Evolutionary conservation across 331 rosid genomes (phyloP), one percentile per base, ranked within the genome.

Genomic region (Telfairia occidentalis): DNA sequence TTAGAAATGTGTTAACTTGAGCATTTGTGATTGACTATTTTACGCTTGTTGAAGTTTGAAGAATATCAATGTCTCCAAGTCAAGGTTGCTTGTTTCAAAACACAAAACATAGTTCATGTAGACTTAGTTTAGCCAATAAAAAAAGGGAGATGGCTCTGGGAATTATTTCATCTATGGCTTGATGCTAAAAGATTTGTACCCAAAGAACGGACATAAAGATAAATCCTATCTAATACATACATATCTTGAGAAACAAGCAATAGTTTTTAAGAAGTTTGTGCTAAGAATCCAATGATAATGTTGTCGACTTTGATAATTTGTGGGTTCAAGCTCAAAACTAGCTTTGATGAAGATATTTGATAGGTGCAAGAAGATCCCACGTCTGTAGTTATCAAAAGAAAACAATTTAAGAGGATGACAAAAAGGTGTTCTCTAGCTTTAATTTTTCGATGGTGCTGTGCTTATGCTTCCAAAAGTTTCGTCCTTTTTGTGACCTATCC

Each of bases 401-500:
- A n/a, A 35, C 2, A 18, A n/a, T n/a, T n/a, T n/a, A n/a, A n/a
- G 30, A 64, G 30, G n/a, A n/a, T n/a, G n/a, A n/a, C n/a, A n/a
- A n/a, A n/a, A n/a, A n/a, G n/a, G n/a, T n/a, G n/a, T n/a, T n/a
- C n/a, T n/a, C n/a, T n/a, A n/a, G n/a, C n/a, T n/a, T n/a, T n/a
- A n/a, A n/a, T n/a, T n/a, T n/a, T n/a, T n/a, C n/a, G n/a, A n/a
- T n/a, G n/a, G n/a, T n/a, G n/a, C n/a, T n/a, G n/a, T n/a, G n/a
- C n/a, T n/a, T n/a, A n/a, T n/a, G n/a, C n/a, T n/a, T n/a, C n/a
- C n/a, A n/a, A n/a, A n/a, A n/a, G n/a, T n/a, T n/a, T n/a, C n/a
- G n/a, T n/a, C 28, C 57, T 87, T 72, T 71, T 82, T 0, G 40
- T 93, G 7, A 89, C 86, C 80, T 89, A 64, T 42, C 85, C 2